A percentile compares a stretch with the other conserved stretches of the same genome.
phyloP scores from a whole-genome alignment of 352 stramenopile species.

The Phytophthora constricta region DNA sequence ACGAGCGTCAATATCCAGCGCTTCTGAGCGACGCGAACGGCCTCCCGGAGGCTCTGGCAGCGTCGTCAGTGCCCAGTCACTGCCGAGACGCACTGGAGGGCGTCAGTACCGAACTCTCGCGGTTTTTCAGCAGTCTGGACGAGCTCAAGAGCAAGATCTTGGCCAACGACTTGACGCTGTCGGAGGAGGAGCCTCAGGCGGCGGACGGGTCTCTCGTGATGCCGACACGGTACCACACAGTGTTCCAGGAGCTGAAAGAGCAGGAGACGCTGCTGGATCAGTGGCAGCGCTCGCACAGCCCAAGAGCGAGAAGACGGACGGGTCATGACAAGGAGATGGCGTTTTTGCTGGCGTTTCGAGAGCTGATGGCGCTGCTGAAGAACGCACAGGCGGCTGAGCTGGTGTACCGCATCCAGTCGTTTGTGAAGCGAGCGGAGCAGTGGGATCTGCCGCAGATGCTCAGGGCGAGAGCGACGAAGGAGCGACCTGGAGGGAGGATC shows the following conservation, averaged over 20 bases:
- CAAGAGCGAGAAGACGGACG: constrained; percentile 35
- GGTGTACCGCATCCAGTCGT: constrained; percentile 84
- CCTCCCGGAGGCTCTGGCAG: constrained; percentile 1
- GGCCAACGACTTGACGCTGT: constrained; percentile 35
- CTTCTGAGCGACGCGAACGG: too few relatives aligned
- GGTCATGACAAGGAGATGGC: constrained; percentile 59
- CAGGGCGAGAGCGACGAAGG: constrained; percentile 35
- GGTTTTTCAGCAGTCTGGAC: constrained; percentile 45
- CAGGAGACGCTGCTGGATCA: constrained; percentile 46
- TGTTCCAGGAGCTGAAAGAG: constrained; percentile 56
- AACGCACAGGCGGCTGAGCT: constrained; percentile 64
- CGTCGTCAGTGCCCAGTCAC: constrained; percentile 23
- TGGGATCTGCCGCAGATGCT: constrained; percentile 68
- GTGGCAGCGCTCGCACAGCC: constrained; percentile 51
- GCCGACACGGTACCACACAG: constrained; percentile 32
- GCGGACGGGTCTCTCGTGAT: background rate
- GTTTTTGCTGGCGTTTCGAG: constrained; percentile 66
- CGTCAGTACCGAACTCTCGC: constrained; percentile 46
- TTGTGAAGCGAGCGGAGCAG: constrained; percentile 66
- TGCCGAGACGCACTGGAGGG: constrained; percentile 56
- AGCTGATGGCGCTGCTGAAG: constrained; percentile 69
- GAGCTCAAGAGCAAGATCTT: constrained; percentile 55
- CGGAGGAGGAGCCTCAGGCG: constrained; percentile 18
- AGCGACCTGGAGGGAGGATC: constrained; percentile 60
- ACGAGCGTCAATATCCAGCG: constrained; percentile 20